phyloP scores from a whole-genome alignment of 2,329 filamentous ascomycete genomes.

The Penicillium palitans region DNA sequence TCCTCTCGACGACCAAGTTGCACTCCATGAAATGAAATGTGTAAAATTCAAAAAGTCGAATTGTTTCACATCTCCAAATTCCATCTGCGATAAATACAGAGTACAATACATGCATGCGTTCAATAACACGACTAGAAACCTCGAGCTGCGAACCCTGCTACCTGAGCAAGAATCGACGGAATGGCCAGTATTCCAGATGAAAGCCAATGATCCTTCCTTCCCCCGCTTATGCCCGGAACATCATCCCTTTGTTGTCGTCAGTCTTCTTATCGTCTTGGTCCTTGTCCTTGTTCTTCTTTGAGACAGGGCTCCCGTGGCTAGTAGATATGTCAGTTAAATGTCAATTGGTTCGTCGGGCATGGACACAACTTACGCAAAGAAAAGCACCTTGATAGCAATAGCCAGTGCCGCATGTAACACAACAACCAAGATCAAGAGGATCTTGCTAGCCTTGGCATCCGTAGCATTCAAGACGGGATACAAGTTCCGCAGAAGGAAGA shows the following conservation, averaged over 20 bases:
- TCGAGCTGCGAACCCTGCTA: slow-evolving; percentile 17
- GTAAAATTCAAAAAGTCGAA: slow-evolving; percentile 37
- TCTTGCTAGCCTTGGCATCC: slow-evolving; percentile 86
- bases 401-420: slow-evolving; percentile 84
- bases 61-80: slow-evolving; percentile 3
- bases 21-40: slow-evolving; percentile 38
- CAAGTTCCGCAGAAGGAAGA: slow-evolving; percentile 81
- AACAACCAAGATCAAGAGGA: slow-evolving; percentile 79
- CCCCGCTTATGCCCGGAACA: slow-evolving; percentile 25
- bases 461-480: slow-evolving; percentile 91
- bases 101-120: slow-evolving; percentile 21
- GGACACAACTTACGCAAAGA: slow-evolving; percentile 68
- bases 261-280: slow-evolving; percentile 32
- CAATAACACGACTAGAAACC: slow-evolving; percentile 9
- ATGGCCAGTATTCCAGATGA: slow-evolving; percentile 7
- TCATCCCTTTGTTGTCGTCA: slow-evolving; percentile 33
- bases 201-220: slow-evolving; percentile 1
- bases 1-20: slow-evolving; percentile 37
- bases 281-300: slow-evolving; percentile 43
- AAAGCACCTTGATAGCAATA: slow-evolving; percentile 92
- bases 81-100: slow-evolving; percentile 10
- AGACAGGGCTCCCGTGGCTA: slow-evolving; percentile 64
- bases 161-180: slow-evolving; percentile 21
- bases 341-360: slow-evolving; percentile 10
- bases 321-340: slow-evolving; percentile 36